These are phyloP conservation scores for Chaetomiaceae sp. DNA, from an alignment of 2,329 filamentous ascomycete genomes.

Conservation along the genomic window DNA sequence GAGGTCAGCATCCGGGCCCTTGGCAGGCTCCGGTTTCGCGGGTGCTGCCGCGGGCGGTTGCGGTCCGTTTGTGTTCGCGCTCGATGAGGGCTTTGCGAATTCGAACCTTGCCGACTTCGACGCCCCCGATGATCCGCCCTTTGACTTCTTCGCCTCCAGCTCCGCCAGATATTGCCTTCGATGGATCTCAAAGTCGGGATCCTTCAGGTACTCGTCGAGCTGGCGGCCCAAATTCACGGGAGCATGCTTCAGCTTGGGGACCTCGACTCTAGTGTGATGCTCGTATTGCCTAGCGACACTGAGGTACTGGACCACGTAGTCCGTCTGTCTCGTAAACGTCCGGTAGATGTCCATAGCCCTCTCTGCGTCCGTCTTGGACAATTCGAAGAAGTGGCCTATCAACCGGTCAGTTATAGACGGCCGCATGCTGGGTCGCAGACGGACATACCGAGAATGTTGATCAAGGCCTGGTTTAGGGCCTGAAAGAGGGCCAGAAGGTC, in stretches of 20 bases:
- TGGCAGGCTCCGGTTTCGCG: conserved; percentile 45
- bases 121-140: conserved; percentile 36
- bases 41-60: conserved; percentile 26
- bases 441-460: conserved; percentile 81
- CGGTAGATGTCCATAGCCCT: conserved; percentile 89
- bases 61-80: conserved; percentile 34
- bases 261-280: conserved; percentile 85
- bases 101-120: conserved; percentile 35
- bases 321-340: conserved; percentile 85
- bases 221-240: conserved; percentile 86
- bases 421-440: not conserved
- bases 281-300: conserved; percentile 85
- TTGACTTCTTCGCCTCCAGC: conserved; percentile 63
- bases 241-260: conserved; percentile 95
- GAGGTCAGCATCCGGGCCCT: conserved; percentile 68
- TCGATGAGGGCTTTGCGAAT: conserved; percentile 34
- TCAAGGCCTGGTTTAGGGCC: conserved; percentile 93
- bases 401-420: conserved; percentile 24
- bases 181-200: conserved; percentile 92
- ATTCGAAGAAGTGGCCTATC: conserved; percentile 92
- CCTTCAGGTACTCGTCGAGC: conserved; percentile 89
- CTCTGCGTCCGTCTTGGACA: conserved; percentile 92
- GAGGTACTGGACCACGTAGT: conserved; percentile 86
- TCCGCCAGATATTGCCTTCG: conserved; percentile 87
- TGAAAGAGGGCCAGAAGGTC: conserved; percentile 89